Evolutionary conservation across 2,329 filamentous ascomycete genomes (phyloP).

Genomic region (Fusarium protoensiforme): DNA sequence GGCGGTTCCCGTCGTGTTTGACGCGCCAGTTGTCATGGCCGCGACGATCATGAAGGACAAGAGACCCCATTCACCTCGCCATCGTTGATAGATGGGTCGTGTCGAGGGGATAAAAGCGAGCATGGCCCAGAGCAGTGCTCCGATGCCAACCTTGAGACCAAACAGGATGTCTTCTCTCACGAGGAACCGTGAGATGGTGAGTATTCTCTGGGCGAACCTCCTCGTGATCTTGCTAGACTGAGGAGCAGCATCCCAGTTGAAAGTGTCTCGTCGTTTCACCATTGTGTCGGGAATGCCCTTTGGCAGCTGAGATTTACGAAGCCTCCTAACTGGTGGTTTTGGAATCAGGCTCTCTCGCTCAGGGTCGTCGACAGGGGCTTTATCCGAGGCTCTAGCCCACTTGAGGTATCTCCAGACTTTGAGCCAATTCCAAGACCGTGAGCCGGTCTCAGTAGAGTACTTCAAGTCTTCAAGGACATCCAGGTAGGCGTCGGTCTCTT

Average conservation of each 20-base stretch:
- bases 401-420: constrained; percentile 72
- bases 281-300: constrained; percentile 67
- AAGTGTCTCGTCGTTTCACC: constrained; percentile 62
- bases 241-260: constrained; percentile 66
- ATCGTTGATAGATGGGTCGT: constrained; percentile 82
- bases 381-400: constrained; percentile 8
- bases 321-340: constrained; percentile 54
- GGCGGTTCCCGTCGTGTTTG: constrained; percentile 90
- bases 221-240: constrained; percentile 57
- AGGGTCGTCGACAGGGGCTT: constrained; percentile 47
- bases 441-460: constrained; percentile 70
- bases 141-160: constrained; percentile 92
- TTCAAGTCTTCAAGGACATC: constrained; percentile 89
- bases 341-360: constrained; percentile 57
- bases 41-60: constrained; percentile 98
- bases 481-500: constrained; percentile 86
- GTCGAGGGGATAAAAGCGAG: constrained; percentile 86
- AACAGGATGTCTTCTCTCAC: constrained; percentile 73
- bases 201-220: constrained; percentile 56
- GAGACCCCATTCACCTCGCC: constrained; percentile 96
- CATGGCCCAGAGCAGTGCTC: constrained; percentile 88
- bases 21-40: constrained; percentile 95
- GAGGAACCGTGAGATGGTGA: constrained; percentile 60
- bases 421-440: constrained; percentile 84
- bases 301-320: constrained; percentile 65